phyloP scores from a whole-genome alignment of 2,329 filamentous ascomycete genomes.

The Claviceps fusiformis region DNA sequence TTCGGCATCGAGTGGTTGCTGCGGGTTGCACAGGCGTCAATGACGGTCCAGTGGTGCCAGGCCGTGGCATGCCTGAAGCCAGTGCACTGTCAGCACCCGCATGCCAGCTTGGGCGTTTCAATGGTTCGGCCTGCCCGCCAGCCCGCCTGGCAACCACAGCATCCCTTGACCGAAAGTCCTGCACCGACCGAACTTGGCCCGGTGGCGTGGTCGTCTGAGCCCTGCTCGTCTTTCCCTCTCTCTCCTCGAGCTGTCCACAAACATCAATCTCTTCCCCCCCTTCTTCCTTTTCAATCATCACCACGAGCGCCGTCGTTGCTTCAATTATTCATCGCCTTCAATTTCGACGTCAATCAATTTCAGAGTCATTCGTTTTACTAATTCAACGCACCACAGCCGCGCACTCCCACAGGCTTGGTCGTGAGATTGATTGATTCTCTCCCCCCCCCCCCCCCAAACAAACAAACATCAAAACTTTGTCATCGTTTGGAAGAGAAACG shows the following conservation, averaged over 20 bases:
- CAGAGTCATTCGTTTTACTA: not conserved
- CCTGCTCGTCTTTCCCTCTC: not conserved
- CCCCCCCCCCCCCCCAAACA: no score
- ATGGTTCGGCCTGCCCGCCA: not conserved
- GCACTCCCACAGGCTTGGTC: not conserved
- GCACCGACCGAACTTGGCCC: slow-evolving; percentile 7
- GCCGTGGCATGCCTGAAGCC: not conserved
- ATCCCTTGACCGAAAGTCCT: not conserved
- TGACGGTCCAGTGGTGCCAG: not conserved
- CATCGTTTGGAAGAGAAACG: slow-evolving; percentile 12
- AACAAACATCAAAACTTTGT: slow-evolving; percentile 1
- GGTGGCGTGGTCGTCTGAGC: slow-evolving; percentile 7
- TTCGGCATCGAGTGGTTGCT: not conserved
- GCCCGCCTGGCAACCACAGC: not conserved
- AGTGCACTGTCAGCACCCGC: not conserved
- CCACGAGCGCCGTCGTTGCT: not conserved
- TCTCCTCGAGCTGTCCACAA: not conserved
- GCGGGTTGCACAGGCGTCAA: not conserved
- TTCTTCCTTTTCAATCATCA: not conserved
- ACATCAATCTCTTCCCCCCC: not conserved
- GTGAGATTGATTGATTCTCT: not conserved
- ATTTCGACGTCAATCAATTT: not conserved
- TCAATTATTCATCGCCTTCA: not conserved
- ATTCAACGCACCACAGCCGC: not conserved
- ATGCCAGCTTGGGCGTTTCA: not conserved